Evolutionary conservation across 257 asterid species (phyloP).

Genomic region (Sherardia arvensis): DNA sequence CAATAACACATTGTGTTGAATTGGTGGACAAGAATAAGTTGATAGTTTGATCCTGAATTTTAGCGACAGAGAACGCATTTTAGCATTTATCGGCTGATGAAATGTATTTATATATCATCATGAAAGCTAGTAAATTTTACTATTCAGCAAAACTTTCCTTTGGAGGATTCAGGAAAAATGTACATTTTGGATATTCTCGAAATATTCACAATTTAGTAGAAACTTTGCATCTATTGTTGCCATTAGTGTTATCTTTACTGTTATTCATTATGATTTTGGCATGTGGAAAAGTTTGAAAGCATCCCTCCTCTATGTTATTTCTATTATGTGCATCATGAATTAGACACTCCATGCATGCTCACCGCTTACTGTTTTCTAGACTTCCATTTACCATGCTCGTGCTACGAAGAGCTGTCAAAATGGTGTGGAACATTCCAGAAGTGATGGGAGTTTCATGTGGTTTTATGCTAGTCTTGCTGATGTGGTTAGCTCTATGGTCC

Average conservation of each 20-base stretch:
- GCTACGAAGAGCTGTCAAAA: constrained; percentile 70
- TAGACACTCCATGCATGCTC: constrained; percentile 1
- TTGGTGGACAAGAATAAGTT: not conserved
- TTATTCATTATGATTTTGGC: not conserved
- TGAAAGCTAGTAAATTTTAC: not conserved
- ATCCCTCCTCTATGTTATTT: too few relatives aligned
- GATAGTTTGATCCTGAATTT: not conserved
- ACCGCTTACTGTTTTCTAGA: constrained; percentile 29
- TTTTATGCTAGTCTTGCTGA: constrained; percentile 73
- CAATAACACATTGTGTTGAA: not conserved
- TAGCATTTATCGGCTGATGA: not conserved
- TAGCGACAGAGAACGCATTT: not conserved
- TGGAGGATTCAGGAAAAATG: not conserved
- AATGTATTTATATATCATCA: not conserved
- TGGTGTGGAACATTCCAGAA: constrained; percentile 89
- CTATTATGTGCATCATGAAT: too few relatives aligned
- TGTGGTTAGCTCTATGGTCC: constrained; percentile 90
- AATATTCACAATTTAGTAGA: not conserved
- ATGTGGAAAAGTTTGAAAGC: not conserved
- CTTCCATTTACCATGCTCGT: constrained; percentile 98
- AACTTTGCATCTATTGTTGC: not conserved
- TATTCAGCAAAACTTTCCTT: not conserved
- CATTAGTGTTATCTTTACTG: not conserved
- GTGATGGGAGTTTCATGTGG: constrained; percentile 60
- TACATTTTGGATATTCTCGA: not conserved